Evolutionary conservation across 805 yeast species (phyloP).

Genomic region (Cyberlindnera lachancei): DNA sequence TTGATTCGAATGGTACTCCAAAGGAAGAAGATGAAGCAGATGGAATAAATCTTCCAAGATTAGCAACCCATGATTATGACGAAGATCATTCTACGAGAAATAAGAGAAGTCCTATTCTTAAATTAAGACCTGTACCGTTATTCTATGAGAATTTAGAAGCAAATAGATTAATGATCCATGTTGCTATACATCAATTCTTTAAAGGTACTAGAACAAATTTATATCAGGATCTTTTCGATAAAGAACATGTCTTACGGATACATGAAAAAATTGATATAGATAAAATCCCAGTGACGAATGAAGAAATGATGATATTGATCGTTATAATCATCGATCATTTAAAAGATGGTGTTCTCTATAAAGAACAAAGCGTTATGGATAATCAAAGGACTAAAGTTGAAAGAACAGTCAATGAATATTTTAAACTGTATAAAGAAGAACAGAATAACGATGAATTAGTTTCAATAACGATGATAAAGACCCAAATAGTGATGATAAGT

Average conservation of each 20-base stretch:
- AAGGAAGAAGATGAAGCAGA: slow-evolving; percentile 7
- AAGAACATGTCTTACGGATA: slow-evolving; percentile 9
- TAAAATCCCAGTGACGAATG: slow-evolving; percentile 16
- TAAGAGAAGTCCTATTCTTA: too few species aligned
- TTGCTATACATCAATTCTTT: slow-evolving; percentile 12
- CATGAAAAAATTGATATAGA: slow-evolving; percentile 2
- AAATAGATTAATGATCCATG: slow-evolving; percentile 8
- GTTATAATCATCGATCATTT: slow-evolving; percentile 15
- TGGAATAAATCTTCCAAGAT: slow-evolving; percentile 9
- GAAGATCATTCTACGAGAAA: too few species aligned
- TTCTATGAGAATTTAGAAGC: slow-evolving; percentile 1
- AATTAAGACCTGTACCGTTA: too few species aligned
- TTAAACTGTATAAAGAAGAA: slow-evolving; percentile 14
- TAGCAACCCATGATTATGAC: too few species aligned
- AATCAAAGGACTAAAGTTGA: slow-evolving; percentile 3
- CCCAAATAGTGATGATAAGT: slow-evolving; percentile 14
- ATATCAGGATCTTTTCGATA: slow-evolving; percentile 13
- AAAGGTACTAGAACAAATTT: slow-evolving; percentile 6
- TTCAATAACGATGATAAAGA: slow-evolving; percentile 9
- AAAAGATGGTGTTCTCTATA: slow-evolving; percentile 8
- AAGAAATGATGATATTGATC: slow-evolving; percentile 13
- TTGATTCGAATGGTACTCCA: slow-evolving; percentile 14
- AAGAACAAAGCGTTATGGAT: slow-evolving; percentile 1
- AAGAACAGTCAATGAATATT: slow-evolving; percentile 10
- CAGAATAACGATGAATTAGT: too few species aligned